Conservation (phyloP, 140 eudicot genomes). For the Flaveria floridana region DNA sequence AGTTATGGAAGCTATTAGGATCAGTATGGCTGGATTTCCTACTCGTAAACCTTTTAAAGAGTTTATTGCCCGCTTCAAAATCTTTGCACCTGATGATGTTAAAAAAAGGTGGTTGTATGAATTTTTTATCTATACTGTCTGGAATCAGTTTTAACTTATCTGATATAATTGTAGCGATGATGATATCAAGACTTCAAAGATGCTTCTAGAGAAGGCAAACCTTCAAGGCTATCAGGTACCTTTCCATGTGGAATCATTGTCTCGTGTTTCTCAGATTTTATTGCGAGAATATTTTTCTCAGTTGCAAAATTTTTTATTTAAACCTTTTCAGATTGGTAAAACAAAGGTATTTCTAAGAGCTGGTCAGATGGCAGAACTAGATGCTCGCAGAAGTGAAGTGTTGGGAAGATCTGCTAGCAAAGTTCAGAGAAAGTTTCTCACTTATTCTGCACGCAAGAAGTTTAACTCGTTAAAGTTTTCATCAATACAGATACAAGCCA, state of each 20-base stretch:
- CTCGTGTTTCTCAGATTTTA: neutral
- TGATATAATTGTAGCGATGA: slow-evolving; percentile 43
- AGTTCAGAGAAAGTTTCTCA: slow-evolving; percentile 60
- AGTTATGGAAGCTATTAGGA: slow-evolving; percentile 96
- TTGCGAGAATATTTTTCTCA: neutral
- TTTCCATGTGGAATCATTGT: slow-evolving; percentile 3
- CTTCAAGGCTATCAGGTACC: slow-evolving; percentile 88
- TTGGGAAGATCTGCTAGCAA: slow-evolving; percentile 74
- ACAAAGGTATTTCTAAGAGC: slow-evolving; percentile 90
- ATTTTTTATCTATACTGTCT: slow-evolving; percentile 3
- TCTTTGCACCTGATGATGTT: slow-evolving; percentile 66
- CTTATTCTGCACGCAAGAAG: slow-evolving; percentile 54
- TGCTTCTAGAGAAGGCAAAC: slow-evolving; percentile 62
- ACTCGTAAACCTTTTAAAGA: slow-evolving; percentile 81
- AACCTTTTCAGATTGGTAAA: slow-evolving; percentile 74
- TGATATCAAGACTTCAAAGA: slow-evolving; percentile 56
- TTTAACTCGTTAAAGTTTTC: slow-evolving; percentile 44
- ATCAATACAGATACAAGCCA: slow-evolving; percentile 59
- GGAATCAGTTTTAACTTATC: slow-evolving; percentile 17
- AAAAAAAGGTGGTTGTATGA: slow-evolving; percentile 50
- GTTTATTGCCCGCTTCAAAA: slow-evolving; percentile 61
- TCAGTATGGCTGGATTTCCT: slow-evolving; percentile 97
- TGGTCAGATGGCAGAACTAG: slow-evolving; percentile 98
- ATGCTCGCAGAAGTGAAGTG: slow-evolving; percentile 71
- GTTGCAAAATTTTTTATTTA: neutral